phyloP scores from a whole-genome alignment of 805 yeast species.

The Candida saitoana region DNA sequence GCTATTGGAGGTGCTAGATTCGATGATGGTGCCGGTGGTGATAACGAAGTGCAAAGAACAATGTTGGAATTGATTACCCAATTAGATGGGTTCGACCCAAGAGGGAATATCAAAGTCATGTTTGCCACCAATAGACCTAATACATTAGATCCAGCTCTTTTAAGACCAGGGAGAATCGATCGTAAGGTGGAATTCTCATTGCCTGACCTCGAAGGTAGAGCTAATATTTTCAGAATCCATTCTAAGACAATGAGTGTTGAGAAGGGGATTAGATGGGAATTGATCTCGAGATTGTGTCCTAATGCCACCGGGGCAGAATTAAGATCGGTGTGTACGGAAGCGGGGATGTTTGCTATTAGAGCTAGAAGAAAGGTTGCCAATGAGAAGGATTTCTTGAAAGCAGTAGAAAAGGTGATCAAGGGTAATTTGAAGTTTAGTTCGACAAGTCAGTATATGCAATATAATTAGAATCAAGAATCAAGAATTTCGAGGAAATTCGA shows the following conservation, averaged over 20 bases:
- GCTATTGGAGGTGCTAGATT: conserved; percentile 99
- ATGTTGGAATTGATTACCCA: conserved; percentile 98
- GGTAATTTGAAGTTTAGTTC: conserved; percentile 97
- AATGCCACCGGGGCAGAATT: conserved; percentile 98
- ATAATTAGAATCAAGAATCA: no score
- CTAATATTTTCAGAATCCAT: conserved; percentile 95
- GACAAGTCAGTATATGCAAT: conserved; percentile 98
- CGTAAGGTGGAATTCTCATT: conserved; percentile 95
- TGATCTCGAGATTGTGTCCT: conserved; percentile 95
- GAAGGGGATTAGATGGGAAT: conserved; percentile 97
- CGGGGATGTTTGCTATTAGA: conserved; percentile 99
- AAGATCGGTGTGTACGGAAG: conserved; percentile 98
- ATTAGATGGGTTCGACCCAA: conserved; percentile 96
- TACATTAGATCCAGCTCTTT: conserved; percentile 93
- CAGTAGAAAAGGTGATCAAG: conserved; percentile 97
- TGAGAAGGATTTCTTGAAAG: conserved; percentile 95
- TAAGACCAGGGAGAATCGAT: conserved; percentile 98
- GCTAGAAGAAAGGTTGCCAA: conserved; percentile 98
- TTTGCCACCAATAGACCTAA: conserved; percentile 98
- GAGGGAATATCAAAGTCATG: conserved; percentile 99
- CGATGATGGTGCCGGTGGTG: conserved; percentile 99
- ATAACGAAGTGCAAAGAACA: conserved; percentile 97
- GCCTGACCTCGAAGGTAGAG: conserved; percentile 97
- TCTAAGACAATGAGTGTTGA: conserved; percentile 97
- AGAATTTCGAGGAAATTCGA: no score